Evolutionary conservation across 805 yeast genomes (phyloP), one percentile per base, ranked within the genome.

Genomic region (Starmerella davenportii): DNA sequence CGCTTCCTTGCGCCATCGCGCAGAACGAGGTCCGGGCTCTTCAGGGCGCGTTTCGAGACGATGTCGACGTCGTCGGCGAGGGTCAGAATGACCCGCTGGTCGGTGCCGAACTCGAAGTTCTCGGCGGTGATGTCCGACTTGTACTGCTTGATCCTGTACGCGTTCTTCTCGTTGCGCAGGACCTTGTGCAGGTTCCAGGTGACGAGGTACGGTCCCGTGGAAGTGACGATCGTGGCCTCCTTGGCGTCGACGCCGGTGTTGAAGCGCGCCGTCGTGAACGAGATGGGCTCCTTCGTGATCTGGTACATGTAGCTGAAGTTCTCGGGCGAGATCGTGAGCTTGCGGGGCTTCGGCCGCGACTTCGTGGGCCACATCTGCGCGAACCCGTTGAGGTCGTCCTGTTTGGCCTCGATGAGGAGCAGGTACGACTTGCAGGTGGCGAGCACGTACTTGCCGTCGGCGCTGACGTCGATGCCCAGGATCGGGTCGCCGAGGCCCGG

Each of bases 401-500:
- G 72, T 30, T 65, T 61, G 13, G 74, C 62, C 56, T 82, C 90
- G 43, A 81, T 64, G 34, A 84, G 64, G 38, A 84, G 61, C 43
- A 84, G 58, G 51, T 79, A 79, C 1, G 72, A 69, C 49, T 67
- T 64, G 61, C 87, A 79, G 0, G 94, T 84, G 2, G 84, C 90
- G 42, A 84, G 61, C 31, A 82, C 51, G 77, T 82, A 84, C 48
- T 71, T 65, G 43, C 94, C 94, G 54, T 79, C 85, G 17, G 77
- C 70, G 4, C 92, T 73, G 1, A 70, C 72, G 42, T 79, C 85
- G 16, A 79, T 49, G 18, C 79, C 78, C 30, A 66, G 58, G 37
- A 79, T 70, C 2, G 72, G 62, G 48, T 82, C 92, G 20, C 94
- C 94, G 29, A 82, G 60, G 0, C 90, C 82, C 2, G 94, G 94